Base-by-base conservation (phyloP, 23 red algal genomes). In the Agarophyton chilense region DNA sequence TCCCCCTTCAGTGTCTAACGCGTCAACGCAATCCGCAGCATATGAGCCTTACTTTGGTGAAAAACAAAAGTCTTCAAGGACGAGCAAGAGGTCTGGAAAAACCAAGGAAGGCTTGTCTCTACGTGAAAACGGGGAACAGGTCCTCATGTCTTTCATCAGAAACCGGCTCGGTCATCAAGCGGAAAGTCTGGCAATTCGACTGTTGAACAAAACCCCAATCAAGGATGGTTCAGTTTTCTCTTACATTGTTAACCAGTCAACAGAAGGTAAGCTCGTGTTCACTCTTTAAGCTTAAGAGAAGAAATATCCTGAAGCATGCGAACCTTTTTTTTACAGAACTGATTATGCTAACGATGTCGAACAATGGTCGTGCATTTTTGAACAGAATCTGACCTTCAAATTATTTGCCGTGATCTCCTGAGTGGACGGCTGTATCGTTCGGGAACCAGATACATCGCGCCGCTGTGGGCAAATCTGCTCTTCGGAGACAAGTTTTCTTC, bases 191-290 rank as follows among this genome's bases (percentile, higher is more conserved):
- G 85, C 49, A 5, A 74, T 89, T 60, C 50, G 85, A 24, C 22
- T 89, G n/a, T 61, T 89, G 70, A 89, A 89, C 85, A 89, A 79
- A 66, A 78, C 63, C n/a, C 85, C 85, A 42, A 89, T 89, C 44
- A 89, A 77, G 52, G 85, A 77, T 22, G 71, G 71, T 3, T 74
- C 67, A 54, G 35, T 58, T 36, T 89, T 89, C 40, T 31, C 53
- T 9, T 89, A 89, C 42, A 34, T 77, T 38, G 74, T 89, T 34
- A 78, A 79, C 46, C 85, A 89, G 73, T 62, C 71, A 63, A 89
- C 85, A 66, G 85, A 89, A 89, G 85, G 82, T 86, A 86, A 72
- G 61, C 19, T 14, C 2, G 31, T 65, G 16, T 6, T 65, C 22
- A 47, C 44, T 65, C 32, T 36, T 35, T 14, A 0, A 65, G 32